Base-by-base conservation (phyloP, 345 rosid species). In the Rubroshorea leprosula region DNA sequence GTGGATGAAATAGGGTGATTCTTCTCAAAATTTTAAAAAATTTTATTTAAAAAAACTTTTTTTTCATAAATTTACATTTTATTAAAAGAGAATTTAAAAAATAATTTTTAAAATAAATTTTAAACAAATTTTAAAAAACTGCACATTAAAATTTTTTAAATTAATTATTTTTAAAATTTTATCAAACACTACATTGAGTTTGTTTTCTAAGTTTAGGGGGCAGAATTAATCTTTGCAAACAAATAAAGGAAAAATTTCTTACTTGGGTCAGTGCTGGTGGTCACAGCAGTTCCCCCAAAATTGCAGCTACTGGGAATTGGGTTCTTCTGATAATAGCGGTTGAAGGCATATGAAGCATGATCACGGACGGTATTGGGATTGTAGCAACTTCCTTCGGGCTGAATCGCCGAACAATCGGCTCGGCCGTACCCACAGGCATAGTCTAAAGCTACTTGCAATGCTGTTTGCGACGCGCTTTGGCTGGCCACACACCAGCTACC, bases 231-330 rank as follows among this genome's bases (percentile, higher is more conserved):
- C 35, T 9, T 4, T 4, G 9, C 4, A 29, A 9, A 29, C 9
- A 9, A 4, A 29, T 29, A 4, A 29, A 29, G 35, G 4, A 7
- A 39, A 39, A 8, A 2, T 5, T 39, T 5, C 86, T 83, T 60
- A 92, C 98, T 92, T 38, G 98, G 98, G 76, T 92, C 75, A 24
- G 85, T 76, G 71, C 75, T 83, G n/a, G 93, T 88, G 43, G 82
- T 81, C 46, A 83, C 75, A 47, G 98, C 96, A 38, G 83, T 72
- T 20, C 93, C 95, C 35, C 80, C 83, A 75, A 92, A 92, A 72
- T 80, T 78, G 59, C 98, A 92, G 77, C 96, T 87, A 18, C 76
- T 78, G 0, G 90, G 85, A 0, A 75, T 46, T 0, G 95, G 88
- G 55, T 86, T 83, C 81, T 88, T 88, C 75, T 79, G 80, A 58